Evolutionary conservation across 1,139 yeast genomes (phyloP), one percentile per base, ranked within the genome.

Genomic region (Hemisphaericaspora lyxosophila): DNA sequence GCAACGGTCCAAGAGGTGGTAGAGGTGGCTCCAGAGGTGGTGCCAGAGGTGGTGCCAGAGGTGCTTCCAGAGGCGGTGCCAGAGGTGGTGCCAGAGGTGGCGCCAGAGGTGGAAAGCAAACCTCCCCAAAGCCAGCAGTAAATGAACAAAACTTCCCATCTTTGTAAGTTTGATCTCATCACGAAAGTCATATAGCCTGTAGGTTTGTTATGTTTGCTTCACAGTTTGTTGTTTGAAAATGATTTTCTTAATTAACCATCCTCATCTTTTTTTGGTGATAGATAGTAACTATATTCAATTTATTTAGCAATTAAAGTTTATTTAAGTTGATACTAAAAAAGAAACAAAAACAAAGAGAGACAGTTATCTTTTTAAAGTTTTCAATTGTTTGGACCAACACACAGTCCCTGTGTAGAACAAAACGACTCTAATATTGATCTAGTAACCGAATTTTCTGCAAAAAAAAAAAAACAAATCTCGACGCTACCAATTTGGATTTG

Each of bases 131-230:
- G 55, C 70, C 73, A 46, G 70, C 67, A 49, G 63, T 69, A 53
- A 70, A 73, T 64, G 82, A 78, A 61, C 67, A 70, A 59, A 76
- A 78, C 73, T 78, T 80, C 76, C 85, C 86, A 60, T 73, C 85
- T 57, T 76, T 73, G 45, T 62, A 60, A 57, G 50, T 33, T 12
- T 14, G 9, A 11, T 4, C 15, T 20, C n/a, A 8, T n/a, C 16
- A n/a, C 18, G 31, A 28, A 7, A 22, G 14, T 28, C 17, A 11
- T 28, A 12, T 28, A 28, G 20, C 31, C 20, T 28, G 18, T n/a
- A n/a, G n/a, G n/a, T n/a, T n/a, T 17, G n/a, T 28, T 17, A 28
- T 18, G 14, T n/a, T 4, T 9, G 31, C 23, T 28, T 28, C 15
- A 12, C 17, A 28, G 31, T 28, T 28, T 28, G 12, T 18, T 28